Base-by-base conservation (phyloP, 345 rosid genomes). In the Brassica juncea region DNA sequence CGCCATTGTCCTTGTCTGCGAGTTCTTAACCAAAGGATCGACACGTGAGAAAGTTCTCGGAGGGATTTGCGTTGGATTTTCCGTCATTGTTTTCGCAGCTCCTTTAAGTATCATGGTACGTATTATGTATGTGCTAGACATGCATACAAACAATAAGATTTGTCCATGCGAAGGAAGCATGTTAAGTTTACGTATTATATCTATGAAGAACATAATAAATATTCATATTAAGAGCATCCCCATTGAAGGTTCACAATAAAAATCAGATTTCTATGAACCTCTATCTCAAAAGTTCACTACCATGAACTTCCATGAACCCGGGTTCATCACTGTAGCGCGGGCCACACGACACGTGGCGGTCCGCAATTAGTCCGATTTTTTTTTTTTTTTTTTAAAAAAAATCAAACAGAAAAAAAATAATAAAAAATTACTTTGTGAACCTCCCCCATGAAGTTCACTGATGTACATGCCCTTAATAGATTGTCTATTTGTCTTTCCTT, bases 41-140 rank as follows among this genome's bases (percentile, higher is more conserved):
- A 69, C 11, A 55, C 80, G 91, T 47, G 83, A 82, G 70, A 32
- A 66, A 31, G 76, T 87, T 8, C 84, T 89, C 47, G 93, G 91
- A 70, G 89, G 91, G 85, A 65, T 86, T 57, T 83, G 87, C 21
- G 86, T 83, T 1, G 82, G 76, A 11, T 84, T 89, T 47, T 69
- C 89, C 0, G 82, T 86, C 5, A 59, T 84, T 68, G 93, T 86
- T 1, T 89, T 89, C 61, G 89, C 86, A 8, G 89, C 91, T 61
- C 93, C 93, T 65, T 77, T 87, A 31, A 85, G 89, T 71, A 85
- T 86, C 34, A 86, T 89, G 76, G 93, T 87, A 58, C 82, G 84
- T 14, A 16, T 73, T 66, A 55, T 68, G 9, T 12, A 58, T 68
- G 21, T 57, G 25, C 30, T 54, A 57, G 21, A 28, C 73, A 57